phyloP scores from a whole-genome alignment of 305 asterid species.

The Fraxinus latifolia region DNA sequence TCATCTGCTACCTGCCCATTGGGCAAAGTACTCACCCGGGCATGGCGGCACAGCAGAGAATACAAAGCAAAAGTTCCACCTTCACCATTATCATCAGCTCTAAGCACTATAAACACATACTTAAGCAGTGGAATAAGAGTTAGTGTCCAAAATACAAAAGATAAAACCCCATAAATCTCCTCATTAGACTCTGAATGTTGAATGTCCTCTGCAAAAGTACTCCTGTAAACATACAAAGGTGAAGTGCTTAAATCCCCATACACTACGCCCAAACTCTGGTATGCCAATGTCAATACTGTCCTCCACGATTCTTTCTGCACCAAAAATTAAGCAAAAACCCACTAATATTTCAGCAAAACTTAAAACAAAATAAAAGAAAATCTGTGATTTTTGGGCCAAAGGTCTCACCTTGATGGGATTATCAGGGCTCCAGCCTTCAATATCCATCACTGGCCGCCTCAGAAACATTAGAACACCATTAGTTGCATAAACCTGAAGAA shows the following conservation, averaged over 20 bases:
- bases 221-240: slow-evolving; percentile 80
- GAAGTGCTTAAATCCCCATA: slow-evolving; percentile 95
- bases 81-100: slow-evolving; percentile 94
- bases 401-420: slow-evolving; percentile 60
- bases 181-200: slow-evolving; percentile 78
- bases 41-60: slow-evolving; percentile 75
- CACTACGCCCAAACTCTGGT: slow-evolving; percentile 85
- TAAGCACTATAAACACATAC: slow-evolving; percentile 70
- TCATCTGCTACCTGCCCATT: slow-evolving; percentile 82
- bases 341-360: neutral
- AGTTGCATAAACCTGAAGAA: slow-evolving; percentile 15
- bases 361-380: neutral
- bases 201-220: slow-evolving; percentile 91
- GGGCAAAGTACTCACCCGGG: slow-evolving; percentile 66
- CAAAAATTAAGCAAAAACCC: neutral
- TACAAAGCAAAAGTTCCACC: slow-evolving; percentile 90
- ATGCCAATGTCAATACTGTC: slow-evolving; percentile 68
- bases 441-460: slow-evolving; percentile 60
- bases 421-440: slow-evolving; percentile 55
- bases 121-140: slow-evolving; percentile 77
- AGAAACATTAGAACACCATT: slow-evolving; percentile 45
- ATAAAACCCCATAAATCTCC: slow-evolving; percentile 75
- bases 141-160: slow-evolving; percentile 82
- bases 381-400: slow-evolving; percentile 20
- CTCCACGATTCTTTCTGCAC: slow-evolving; percentile 82